These are phyloP conservation scores for Aquilaria sinensis DNA, from an alignment of 345 rosid species.

Conservation along the genomic window DNA sequence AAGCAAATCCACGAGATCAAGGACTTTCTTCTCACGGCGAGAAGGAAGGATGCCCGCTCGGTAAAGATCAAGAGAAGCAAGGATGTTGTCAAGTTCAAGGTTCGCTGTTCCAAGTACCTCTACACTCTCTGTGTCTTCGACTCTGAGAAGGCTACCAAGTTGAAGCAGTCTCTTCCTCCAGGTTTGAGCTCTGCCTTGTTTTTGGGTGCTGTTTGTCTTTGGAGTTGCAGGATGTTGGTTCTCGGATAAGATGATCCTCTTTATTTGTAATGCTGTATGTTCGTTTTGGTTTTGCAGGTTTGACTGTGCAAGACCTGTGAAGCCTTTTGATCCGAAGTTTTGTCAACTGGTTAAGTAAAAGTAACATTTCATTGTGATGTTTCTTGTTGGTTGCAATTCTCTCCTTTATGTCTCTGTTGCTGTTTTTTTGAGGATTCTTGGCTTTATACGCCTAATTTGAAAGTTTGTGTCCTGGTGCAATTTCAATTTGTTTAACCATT, in stretches of 20 bases:
- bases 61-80: slow-evolving; percentile 89
- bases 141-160: slow-evolving; percentile 86
- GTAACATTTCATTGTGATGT: too few relatives aligned
- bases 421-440: too few relatives aligned
- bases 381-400: too few relatives aligned
- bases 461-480: too few relatives aligned
- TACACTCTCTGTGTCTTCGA: slow-evolving; percentile 88
- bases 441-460: too few relatives aligned
- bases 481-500: too few relatives aligned
- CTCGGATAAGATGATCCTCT: too few relatives aligned
- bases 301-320: slow-evolving; percentile 75
- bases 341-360: too few relatives aligned
- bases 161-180: slow-evolving; percentile 97
- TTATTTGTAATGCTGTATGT: background rate
- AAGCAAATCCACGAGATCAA: slow-evolving; percentile 93
- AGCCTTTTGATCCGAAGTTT: background rate
- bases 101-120: slow-evolving; percentile 85
- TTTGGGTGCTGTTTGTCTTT: background rate
- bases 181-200: slow-evolving; percentile 22
- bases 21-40: slow-evolving; percentile 93
- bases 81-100: slow-evolving; percentile 88
- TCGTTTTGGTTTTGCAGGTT: slow-evolving; percentile 43
- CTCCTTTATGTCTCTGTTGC: too few relatives aligned
- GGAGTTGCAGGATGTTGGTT: background rate
- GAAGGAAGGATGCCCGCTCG: slow-evolving; percentile 90